phyloP scores from a whole-genome alignment of 1,139 yeast genomes.

The Taphrina confusa region DNA sequence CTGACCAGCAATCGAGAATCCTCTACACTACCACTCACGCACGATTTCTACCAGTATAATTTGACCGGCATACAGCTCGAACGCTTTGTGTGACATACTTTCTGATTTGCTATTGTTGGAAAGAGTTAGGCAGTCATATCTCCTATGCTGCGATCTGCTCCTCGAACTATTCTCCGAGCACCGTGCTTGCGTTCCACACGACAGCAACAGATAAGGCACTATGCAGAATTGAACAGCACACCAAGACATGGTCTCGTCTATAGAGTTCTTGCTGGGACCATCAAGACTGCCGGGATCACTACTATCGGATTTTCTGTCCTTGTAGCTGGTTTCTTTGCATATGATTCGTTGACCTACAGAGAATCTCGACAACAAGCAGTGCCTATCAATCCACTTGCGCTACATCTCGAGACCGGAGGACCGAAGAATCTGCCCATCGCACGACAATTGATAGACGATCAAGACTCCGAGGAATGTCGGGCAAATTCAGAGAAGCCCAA shows the following conservation, averaged over 20 bases:
- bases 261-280: background rate
- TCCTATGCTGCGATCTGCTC: constrained; percentile 7
- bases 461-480: constrained; percentile 51
- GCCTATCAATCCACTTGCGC: constrained; percentile 54
- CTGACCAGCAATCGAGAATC: no score
- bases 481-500: constrained; percentile 71
- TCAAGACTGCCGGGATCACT: constrained; percentile 30
- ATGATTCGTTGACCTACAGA: constrained; percentile 61
- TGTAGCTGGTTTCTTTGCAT: constrained; percentile 52
- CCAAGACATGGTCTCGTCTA: background rate
- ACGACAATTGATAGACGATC: constrained; percentile 56
- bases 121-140: no score
- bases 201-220: background rate
- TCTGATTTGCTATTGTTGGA: no score
- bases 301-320: constrained; percentile 44
- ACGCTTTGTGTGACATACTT: no score
- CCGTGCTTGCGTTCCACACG: background rate
- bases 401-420: constrained; percentile 61
- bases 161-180: background rate
- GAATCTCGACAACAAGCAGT: constrained; percentile 48
- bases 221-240: background rate
- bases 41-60: no score
- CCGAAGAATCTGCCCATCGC: constrained; percentile 66
- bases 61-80: no score
- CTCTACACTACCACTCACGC: no score